Evolutionary conservation across 495 filamentous ascomycete species (phyloP), one percentile per base, ranked within the genome.

Genomic region (Parathielavia hyrcaniae): DNA sequence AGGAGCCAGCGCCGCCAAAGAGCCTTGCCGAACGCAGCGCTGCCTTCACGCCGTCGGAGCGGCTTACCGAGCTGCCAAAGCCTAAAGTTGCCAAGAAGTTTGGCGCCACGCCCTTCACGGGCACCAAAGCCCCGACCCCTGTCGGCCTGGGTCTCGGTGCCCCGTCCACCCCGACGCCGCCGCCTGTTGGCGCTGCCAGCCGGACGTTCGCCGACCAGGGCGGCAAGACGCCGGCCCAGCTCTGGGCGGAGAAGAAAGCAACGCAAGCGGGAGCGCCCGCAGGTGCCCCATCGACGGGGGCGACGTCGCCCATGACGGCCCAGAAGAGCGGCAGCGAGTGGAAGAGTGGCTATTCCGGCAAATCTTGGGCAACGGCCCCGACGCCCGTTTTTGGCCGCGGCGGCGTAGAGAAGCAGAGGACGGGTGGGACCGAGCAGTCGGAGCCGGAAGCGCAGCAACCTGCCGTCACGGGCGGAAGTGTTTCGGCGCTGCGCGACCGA

Each of bases 171-270:
- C 68, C 77, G 13, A 68, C 82, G 19, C 63, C 80, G 40, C 71
- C 81, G 0, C 83, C 83, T 35, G 76, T 95, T 46, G 91, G 91
- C 23, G 79, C 82, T 57, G 91, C 91, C 39, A 95, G 90, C 71
- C 81, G 87, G 63, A 96, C 90, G 22, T 98, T 96, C 77, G 92
- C 93, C 4, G 90, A 97, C 57, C 78, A 95, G 72, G 92, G 88
- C 57, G 92, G 91, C 47, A 99, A 97, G 75, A 97, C 93, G 7
- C 93, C 93, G 17, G 91, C 95, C 22, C 93, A 99, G 68, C 70
- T 96, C 17, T 99, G 93, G 93, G 91, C 91, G 0, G 93, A 99
- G 73, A 95, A 88, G 71, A 98, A 97, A 75, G 90, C 87, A 23
- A 82, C 83, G 53, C 87, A 95, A 66, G 79, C 85, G 19, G 87